A percentile compares a stretch with the other conserved stretches of the same genome.
Conservation (phyloP, 768 basidiomycete species). For the Pulveroboletus frians region DNA sequence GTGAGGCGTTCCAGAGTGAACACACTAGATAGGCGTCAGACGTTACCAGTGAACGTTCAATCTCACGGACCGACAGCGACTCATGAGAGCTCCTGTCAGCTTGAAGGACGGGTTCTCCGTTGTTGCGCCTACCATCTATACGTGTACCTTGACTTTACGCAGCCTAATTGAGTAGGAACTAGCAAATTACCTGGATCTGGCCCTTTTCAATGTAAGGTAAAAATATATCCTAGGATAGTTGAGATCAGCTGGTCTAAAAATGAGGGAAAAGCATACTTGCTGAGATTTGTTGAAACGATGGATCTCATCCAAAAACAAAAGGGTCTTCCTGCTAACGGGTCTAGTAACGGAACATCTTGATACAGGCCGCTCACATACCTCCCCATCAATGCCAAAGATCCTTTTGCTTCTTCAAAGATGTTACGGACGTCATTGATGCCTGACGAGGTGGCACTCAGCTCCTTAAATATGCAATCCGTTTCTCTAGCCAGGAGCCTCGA, state of each 20-base stretch:
- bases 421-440: constrained; percentile 65
- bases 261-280: constrained; percentile 39
- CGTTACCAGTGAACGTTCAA: neutral
- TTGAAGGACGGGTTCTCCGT: constrained; percentile 91
- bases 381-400: constrained; percentile 56
- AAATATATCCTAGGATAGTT: constrained; percentile 57
- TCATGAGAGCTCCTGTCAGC: constrained; percentile 64
- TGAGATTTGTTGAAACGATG: constrained; percentile 73
- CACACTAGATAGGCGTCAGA: constrained; percentile 46
- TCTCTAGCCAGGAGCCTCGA: constrained; percentile 63
- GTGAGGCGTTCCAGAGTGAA: constrained; percentile 67
- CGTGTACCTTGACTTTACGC: neutral
- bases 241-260: constrained; percentile 4
- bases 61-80: constrained; percentile 62
- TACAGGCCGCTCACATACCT: constrained; percentile 35
- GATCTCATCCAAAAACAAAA: constrained; percentile 81
- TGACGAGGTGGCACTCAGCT: constrained; percentile 68
- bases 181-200: constrained; percentile 49
- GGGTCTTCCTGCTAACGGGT: constrained; percentile 47
- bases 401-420: constrained; percentile 75
- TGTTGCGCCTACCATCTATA: constrained; percentile 72
- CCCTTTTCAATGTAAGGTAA: constrained; percentile 79
- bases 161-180: neutral
- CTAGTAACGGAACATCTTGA: neutral
- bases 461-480: constrained; percentile 61